Evolutionary conservation across 306 rosid genomes (phyloP), one percentile per base, ranked within the genome.

Genomic region (Gleditsia sinensis): DNA sequence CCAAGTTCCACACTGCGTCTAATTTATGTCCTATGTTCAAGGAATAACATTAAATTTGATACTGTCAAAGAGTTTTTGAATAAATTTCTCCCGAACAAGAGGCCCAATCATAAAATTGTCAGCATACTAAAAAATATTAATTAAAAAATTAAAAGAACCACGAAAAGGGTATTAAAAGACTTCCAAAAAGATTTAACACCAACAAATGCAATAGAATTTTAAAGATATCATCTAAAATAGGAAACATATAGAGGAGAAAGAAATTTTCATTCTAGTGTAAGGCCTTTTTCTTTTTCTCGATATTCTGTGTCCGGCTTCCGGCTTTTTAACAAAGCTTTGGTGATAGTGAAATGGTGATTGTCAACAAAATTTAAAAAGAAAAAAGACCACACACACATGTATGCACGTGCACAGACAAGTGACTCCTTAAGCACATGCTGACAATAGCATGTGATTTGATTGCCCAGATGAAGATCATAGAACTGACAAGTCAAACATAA

Each of bases 161-260:
- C 45, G 23, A 19, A 53, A 68, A 42, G 21, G 48, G 20, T 40
- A 67, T 30, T 67, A 45, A 57, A 50, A 75, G 67, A 76, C 27
- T 76, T 49, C 9, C 23, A 37, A 39, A 71, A 30, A 21, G 30
- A 73, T 67, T 65, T 46, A 36, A 58, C 59, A 54, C 4, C 34
- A 57, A 25, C 61, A 56, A 13, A 56, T 14, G 33, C 63, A 11
- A 32, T 8, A 27, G 21, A 28, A 33, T 56, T 56, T 56, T 11
- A 28, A 56, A 48, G 24, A 48, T 5, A 48, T 48, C 6, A 6
- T 48, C 20, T n/a, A 48, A 48, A 17, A 48, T n/a, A 7, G 55
- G 24, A 48, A 9, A 48, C 24, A 48, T 5, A 48, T 19, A 5
- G 3, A 48, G 55, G 20, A 56, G 63, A 6, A 56, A 27, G 6